Conservation (phyloP, 2,329 filamentous ascomycete species). For the Zasmidium cellare region DNA sequence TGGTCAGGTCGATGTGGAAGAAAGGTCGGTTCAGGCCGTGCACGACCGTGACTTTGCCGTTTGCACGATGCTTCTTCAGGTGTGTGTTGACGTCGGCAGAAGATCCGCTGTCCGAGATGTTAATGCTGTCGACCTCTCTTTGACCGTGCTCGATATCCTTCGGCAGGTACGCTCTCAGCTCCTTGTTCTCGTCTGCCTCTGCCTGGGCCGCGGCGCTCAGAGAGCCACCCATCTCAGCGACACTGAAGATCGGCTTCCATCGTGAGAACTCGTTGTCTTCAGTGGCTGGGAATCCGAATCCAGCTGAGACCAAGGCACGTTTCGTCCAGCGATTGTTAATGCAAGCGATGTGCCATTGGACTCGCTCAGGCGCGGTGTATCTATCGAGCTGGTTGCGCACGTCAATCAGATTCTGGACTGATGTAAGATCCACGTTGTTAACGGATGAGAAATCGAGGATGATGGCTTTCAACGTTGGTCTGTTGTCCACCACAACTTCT, state of each 20-base stretch:
- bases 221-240: constrained; percentile 78
- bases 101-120: constrained; percentile 25
- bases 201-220: constrained; percentile 69
- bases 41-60: constrained; percentile 61
- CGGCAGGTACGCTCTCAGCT: constrained; percentile 32
- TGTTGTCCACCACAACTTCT: constrained; percentile 47
- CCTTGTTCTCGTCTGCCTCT: constrained; percentile 62
- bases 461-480: constrained; percentile 79
- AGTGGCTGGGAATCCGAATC: constrained; percentile 76
- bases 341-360: constrained; percentile 95
- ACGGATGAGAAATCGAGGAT: constrained; percentile 93
- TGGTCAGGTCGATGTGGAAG: constrained; percentile 91
- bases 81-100: constrained; percentile 43
- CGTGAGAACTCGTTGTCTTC: constrained; percentile 57
- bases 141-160: constrained; percentile 35
- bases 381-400: constrained; percentile 90
- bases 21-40: constrained; percentile 86
- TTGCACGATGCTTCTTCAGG: constrained; percentile 47
- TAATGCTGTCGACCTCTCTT: constrained; percentile 24
- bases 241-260: constrained; percentile 95
- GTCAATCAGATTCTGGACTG: constrained; percentile 88
- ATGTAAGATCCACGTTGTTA: constrained; percentile 91
- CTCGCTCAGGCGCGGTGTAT: constrained; percentile 75
- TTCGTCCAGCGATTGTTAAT: constrained; percentile 96
- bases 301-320: constrained; percentile 79